phyloP scores from a whole-genome alignment of 805 yeast species.

The Cyberlindnera xishuangbannaensis region DNA sequence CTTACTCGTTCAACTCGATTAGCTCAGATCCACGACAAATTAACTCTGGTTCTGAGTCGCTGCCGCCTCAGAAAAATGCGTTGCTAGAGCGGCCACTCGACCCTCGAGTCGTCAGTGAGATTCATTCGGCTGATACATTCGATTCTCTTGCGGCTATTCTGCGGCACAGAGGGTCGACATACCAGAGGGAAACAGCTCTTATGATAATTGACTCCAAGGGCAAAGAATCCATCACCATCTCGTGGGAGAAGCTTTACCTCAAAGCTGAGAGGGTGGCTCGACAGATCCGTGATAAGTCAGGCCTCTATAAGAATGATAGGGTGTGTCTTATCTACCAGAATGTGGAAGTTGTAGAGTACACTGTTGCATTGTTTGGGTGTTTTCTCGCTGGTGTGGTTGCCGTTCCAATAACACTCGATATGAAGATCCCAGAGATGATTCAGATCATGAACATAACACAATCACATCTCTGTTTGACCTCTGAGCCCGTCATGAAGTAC shows the following conservation, averaged over 20 bases:
- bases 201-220: slow-evolving; percentile 71
- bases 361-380: slow-evolving; percentile 84
- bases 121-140: slow-evolving; percentile 35
- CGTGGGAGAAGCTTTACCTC: slow-evolving; percentile 86
- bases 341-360: slow-evolving; percentile 78
- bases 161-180: slow-evolving; percentile 62
- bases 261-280: slow-evolving; percentile 86
- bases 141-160: slow-evolving; percentile 68
- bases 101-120: slow-evolving; percentile 45
- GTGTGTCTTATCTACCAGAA: slow-evolving; percentile 81
- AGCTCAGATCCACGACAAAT: slow-evolving; percentile 22
- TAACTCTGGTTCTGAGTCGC: slow-evolving; percentile 22
- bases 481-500: slow-evolving; percentile 72
- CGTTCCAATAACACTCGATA: slow-evolving; percentile 80
- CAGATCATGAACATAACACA: slow-evolving; percentile 70
- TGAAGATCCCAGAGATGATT: slow-evolving; percentile 61
- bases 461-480: slow-evolving; percentile 70
- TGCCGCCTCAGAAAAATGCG: slow-evolving; percentile 26
- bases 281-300: slow-evolving; percentile 66
- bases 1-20: slow-evolving; percentile 22
- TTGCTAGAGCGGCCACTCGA: slow-evolving; percentile 42
- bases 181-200: slow-evolving; percentile 65
- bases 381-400: slow-evolving; percentile 92
- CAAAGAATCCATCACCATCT: slow-evolving; percentile 65
- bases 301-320: slow-evolving; percentile 74